These are phyloP conservation scores for Aspergillus ibericus DNA, from an alignment of 2,329 filamentous ascomycete species.

Conservation along the genomic window DNA sequence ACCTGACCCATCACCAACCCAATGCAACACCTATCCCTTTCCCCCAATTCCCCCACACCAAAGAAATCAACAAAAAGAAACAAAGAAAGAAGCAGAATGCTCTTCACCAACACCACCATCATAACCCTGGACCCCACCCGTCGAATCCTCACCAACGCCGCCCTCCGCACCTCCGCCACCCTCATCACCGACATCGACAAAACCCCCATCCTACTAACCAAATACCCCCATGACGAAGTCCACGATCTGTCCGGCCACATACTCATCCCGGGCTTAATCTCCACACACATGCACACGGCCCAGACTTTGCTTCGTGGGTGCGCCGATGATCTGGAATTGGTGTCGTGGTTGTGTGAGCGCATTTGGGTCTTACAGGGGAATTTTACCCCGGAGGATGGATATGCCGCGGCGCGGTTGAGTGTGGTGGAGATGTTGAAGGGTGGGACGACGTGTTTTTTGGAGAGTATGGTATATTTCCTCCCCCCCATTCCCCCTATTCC, in stretches of 20 bases:
- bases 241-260: slow-evolving; percentile 45
- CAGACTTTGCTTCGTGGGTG: slow-evolving; percentile 50
- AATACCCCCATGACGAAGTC: slow-evolving; percentile 33
- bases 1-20: too few relatives aligned
- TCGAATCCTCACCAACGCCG: slow-evolving; percentile 51
- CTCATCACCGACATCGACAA: slow-evolving; percentile 49
- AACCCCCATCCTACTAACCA: slow-evolving; percentile 31
- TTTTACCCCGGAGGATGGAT: slow-evolving; percentile 50
- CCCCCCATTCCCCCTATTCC: not conserved
- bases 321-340: slow-evolving; percentile 52
- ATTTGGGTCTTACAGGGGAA: slow-evolving; percentile 53
- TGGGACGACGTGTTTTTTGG: slow-evolving; percentile 54
- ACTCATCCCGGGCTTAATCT: slow-evolving; percentile 52
- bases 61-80: too few relatives aligned
- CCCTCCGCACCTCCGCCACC: slow-evolving; percentile 42
- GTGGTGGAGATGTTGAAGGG: slow-evolving; percentile 53
- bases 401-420: slow-evolving; percentile 49
- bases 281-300: slow-evolving; percentile 53
- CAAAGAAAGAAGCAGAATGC: slow-evolving; percentile 24
- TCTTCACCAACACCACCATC: slow-evolving; percentile 54
- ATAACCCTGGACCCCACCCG: slow-evolving; percentile 51
- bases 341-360: slow-evolving; percentile 53
- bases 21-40: too few relatives aligned
- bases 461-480: slow-evolving; percentile 47
- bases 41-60: too few relatives aligned